Evolutionary conservation across 2,329 filamentous ascomycete genomes (phyloP).

Genomic region (Diaporthe capsici): DNA sequence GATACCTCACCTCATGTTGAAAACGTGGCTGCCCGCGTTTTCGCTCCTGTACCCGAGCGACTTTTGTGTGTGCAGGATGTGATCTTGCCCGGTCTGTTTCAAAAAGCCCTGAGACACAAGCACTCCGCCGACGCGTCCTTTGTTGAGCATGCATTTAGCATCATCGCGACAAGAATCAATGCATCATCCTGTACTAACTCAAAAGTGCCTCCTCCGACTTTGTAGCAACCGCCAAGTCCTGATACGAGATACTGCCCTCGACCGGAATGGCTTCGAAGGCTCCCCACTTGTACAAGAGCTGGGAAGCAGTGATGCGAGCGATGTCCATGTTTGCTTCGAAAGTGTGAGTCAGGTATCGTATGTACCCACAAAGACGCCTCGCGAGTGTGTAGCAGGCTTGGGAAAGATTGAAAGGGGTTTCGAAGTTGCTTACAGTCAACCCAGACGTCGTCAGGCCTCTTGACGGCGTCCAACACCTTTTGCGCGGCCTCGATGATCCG

Average conservation of each 20-base stretch:
- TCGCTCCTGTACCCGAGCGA: constrained; percentile 21
- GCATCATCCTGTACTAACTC: neutral
- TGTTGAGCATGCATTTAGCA: neutral
- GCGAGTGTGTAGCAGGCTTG: too few species aligned
- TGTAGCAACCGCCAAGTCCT: constrained; percentile 41
- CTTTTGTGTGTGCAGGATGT: constrained; percentile 4
- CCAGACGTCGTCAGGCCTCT: constrained; percentile 33
- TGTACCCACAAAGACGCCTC: neutral
- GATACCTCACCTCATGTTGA: constrained; percentile 17
- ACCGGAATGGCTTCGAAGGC: constrained; percentile 46
- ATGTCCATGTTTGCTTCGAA: constrained; percentile 42
- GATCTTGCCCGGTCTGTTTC: neutral
- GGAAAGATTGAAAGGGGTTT: neutral
- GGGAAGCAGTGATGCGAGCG: constrained; percentile 35
- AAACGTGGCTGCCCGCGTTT: neutral
- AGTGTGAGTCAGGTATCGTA: neutral
- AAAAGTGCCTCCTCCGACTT: constrained; percentile 39
- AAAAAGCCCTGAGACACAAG: constrained; percentile 17
- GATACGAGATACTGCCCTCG: constrained; percentile 42
- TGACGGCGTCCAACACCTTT: constrained; percentile 24
- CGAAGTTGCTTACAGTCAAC: constrained; percentile 17
- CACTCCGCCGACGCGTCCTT: constrained; percentile 23
- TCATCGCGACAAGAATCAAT: neutral
- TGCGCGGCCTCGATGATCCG: constrained; percentile 38
- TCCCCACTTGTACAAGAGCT: constrained; percentile 47